Evolutionary conservation across 257 asterid genomes (phyloP).

Genomic region (Solanum chiquidenum): DNA sequence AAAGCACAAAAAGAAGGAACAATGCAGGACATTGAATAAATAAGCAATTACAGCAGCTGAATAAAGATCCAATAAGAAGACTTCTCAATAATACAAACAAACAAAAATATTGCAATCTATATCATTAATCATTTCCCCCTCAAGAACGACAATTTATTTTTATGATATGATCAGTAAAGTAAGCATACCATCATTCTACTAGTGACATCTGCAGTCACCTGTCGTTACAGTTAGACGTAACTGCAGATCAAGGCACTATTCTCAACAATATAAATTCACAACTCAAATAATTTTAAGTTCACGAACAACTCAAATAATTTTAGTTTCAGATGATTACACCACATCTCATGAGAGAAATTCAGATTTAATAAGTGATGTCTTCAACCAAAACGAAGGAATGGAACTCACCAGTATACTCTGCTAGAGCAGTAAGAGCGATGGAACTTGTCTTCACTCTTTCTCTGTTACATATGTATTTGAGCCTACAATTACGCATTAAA

Average conservation of each 20-base stretch:
- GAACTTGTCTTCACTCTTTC: conserved; percentile 77
- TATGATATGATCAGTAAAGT: not conserved
- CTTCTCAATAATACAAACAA: not conserved
- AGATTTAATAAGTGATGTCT: not conserved
- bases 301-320: not conserved
- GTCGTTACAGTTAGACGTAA: not conserved
- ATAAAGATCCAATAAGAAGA: not conserved
- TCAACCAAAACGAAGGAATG: not conserved
- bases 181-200: not conserved
- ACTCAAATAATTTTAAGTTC: not conserved
- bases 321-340: not conserved
- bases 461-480: conserved; percentile 78
- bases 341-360: not conserved
- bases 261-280: not conserved
- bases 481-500: conserved; percentile 35
- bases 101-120: not conserved
- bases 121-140: not conserved
- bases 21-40: not conserved
- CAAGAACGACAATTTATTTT: not conserved
- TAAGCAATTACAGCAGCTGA: not conserved
- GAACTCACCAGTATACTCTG: conserved; percentile 65
- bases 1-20: not conserved
- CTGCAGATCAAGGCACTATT: not conserved
- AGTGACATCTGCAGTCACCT: not conserved
- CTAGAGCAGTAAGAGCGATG: conserved; percentile 68